phyloP scores from a whole-genome alignment of 495 filamentous ascomycete genomes.

The Aeminium ludgeri region DNA sequence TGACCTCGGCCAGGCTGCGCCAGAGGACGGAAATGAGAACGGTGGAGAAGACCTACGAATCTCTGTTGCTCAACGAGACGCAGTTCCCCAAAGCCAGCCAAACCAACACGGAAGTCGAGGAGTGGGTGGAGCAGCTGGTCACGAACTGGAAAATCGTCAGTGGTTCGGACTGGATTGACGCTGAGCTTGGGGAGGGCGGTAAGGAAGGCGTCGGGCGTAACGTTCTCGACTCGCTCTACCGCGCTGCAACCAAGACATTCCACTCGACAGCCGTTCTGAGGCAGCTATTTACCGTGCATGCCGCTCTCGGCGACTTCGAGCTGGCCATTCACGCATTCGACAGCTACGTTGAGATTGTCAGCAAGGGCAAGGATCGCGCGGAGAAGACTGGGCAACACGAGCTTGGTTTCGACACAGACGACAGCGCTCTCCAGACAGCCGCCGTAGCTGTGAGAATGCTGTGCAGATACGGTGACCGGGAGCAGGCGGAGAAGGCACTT shows the following conservation, averaged over 20 bases:
- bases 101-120: slow-evolving; percentile 54
- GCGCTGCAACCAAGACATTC: slow-evolving; percentile 74
- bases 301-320: slow-evolving; percentile 70
- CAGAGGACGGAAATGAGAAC: slow-evolving; percentile 55
- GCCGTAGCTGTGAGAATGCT: slow-evolving; percentile 62
- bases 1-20: slow-evolving; percentile 36
- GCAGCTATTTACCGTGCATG: slow-evolving; percentile 76
- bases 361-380: slow-evolving; percentile 59
- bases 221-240: slow-evolving; percentile 47
- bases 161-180: slow-evolving; percentile 54
- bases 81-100: slow-evolving; percentile 71
- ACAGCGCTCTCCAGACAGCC: slow-evolving; percentile 53
- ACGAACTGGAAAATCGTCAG: slow-evolving; percentile 70
- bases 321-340: slow-evolving; percentile 74
- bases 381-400: slow-evolving; percentile 59
- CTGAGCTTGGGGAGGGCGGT: slow-evolving; percentile 64
- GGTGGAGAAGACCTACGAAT: slow-evolving; percentile 58
- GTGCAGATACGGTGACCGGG: slow-evolving; percentile 58
- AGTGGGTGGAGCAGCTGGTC: slow-evolving; percentile 64
- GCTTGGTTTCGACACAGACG: slow-evolving; percentile 59
- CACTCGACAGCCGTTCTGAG: slow-evolving; percentile 78
- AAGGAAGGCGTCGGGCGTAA: slow-evolving; percentile 51
- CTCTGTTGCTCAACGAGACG: slow-evolving; percentile 52
- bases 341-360: slow-evolving; percentile 75
- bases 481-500: slow-evolving; percentile 61